A percentile compares a stretch with the other conserved stretches of the same genome.
phyloP scores from a whole-genome alignment of 352 stramenopile genomes.

The Pythium phragmitis region DNA sequence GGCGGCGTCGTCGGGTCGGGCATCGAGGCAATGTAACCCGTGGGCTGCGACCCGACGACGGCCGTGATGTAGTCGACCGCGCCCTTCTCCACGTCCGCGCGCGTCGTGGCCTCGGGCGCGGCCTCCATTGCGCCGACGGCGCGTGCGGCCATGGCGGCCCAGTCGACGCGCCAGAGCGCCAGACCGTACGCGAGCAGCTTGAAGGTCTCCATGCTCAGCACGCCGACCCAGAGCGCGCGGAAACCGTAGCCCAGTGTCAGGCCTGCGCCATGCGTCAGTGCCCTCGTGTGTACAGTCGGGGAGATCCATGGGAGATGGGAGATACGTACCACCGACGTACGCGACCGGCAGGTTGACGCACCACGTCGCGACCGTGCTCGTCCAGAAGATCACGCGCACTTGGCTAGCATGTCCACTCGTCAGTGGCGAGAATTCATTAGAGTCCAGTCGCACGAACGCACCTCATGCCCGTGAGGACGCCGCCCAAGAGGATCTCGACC shows the following conservation, averaged over 20 bases:
- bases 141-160: conserved; percentile 43
- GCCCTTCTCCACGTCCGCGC: conserved; percentile 42
- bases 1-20: conserved; percentile 42
- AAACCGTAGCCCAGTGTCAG: conserved; percentile 59
- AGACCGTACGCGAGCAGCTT: conserved; percentile 54
- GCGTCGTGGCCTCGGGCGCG: conserved; percentile 33
- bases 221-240: conserved; percentile 56
- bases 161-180: conserved; percentile 44
- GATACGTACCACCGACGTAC: conserved; percentile 40
- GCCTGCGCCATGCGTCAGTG: conserved; percentile 13
- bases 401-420: conserved; percentile 28
- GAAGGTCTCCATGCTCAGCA: conserved; percentile 66
- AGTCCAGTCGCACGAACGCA: conserved; percentile 13
- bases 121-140: conserved; percentile 49
- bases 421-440: background rate
- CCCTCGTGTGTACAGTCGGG: background rate
- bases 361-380: conserved; percentile 65
- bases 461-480: conserved; percentile 72
- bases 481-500: conserved; percentile 54
- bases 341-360: conserved; percentile 62
- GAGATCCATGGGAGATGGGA: background rate
- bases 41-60: conserved; percentile 57
- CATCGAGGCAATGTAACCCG: conserved; percentile 47
- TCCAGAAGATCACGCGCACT: conserved; percentile 62
- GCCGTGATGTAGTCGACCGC: conserved; percentile 64